Conservation (phyloP, 352 stramenopile genomes). For the Pythium coloratum region DNA sequence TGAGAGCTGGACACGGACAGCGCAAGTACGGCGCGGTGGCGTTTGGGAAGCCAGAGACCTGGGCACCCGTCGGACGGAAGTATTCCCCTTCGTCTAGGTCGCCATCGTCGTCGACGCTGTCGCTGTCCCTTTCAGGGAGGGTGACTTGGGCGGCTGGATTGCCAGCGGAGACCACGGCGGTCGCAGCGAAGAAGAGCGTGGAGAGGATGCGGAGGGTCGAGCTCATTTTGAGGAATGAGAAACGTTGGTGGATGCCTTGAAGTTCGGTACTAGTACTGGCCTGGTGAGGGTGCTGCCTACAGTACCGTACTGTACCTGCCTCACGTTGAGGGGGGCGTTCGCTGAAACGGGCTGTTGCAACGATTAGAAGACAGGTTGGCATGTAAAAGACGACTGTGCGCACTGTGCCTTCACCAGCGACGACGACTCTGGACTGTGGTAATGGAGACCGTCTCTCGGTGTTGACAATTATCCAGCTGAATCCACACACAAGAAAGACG, state of each 20-base stretch:
- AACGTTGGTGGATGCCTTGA: too few species aligned
- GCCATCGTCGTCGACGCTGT: neutral
- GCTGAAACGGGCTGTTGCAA: conserved; percentile 1
- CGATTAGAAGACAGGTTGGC: neutral
- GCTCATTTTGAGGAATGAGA: neutral
- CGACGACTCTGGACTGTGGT: too few species aligned
- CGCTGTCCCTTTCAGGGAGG: neutral
- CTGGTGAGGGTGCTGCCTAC: too few species aligned
- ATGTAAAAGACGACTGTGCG: neutral
- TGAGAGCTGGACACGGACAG: conserved; percentile 45
- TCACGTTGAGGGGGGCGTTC: neutral
- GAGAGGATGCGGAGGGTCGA: neutral
- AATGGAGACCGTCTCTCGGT: neutral
- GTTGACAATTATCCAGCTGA: neutral
- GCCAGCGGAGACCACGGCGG: neutral
- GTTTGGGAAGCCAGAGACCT: conserved; percentile 31
- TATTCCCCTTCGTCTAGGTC: conserved; percentile 20
- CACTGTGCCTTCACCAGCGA: neutral
- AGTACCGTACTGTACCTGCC: too few species aligned
- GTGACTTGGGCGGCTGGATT: neutral
- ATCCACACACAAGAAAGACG: neutral
- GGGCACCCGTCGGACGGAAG: conserved; percentile 31
- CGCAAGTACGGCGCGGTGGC: conserved; percentile 30
- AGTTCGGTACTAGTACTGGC: too few species aligned
- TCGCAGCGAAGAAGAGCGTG: neutral